phyloP scores from a whole-genome alignment of 2,329 filamentous ascomycete genomes.

The Phialocephala subalpina region DNA sequence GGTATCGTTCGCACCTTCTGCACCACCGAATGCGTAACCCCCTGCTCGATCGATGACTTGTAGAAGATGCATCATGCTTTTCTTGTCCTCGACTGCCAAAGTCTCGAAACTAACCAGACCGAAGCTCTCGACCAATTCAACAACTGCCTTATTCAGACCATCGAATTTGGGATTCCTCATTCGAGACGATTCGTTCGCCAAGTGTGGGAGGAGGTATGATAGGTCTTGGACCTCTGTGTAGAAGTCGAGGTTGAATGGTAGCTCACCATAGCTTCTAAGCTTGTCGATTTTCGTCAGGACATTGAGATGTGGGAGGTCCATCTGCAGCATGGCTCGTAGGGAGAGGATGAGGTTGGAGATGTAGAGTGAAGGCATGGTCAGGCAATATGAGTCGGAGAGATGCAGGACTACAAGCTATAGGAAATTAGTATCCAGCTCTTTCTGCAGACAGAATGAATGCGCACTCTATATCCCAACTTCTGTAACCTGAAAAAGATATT shows the following conservation, averaged over 20 bases:
- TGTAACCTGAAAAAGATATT: constrained; percentile 92
- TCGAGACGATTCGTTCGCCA: constrained; percentile 79
- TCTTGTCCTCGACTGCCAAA: constrained; percentile 94
- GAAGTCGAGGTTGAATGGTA: constrained; percentile 95
- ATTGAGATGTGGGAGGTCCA: constrained; percentile 96
- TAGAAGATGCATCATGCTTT: constrained; percentile 92
- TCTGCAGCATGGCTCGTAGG: constrained; percentile 95
- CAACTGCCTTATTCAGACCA: constrained; percentile 85
- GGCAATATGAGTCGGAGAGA: constrained; percentile 91
- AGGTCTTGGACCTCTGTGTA: constrained; percentile 98
- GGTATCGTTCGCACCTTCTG: constrained; percentile 92
- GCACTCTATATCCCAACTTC: constrained; percentile 89
- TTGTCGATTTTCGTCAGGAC: constrained; percentile 99
- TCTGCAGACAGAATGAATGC: constrained; percentile 45
- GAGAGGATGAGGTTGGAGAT: constrained; percentile 93
- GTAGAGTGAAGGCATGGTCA: constrained; percentile 93
- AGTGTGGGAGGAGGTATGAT: constrained; percentile 79
- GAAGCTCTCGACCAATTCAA: constrained; percentile 88
- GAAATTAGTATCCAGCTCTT: constrained; percentile 36
- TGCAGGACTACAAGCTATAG: constrained; percentile 88
- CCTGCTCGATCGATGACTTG: constrained; percentile 90
- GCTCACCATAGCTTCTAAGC: constrained; percentile 79
- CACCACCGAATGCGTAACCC: constrained; percentile 90
- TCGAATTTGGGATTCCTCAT: constrained; percentile 79
- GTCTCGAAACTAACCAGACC: constrained; percentile 92